Evolutionary conservation across 306 rosid species (phyloP), one percentile per base, ranked within the genome.

Genomic region (Dicorynia guianensis): DNA sequence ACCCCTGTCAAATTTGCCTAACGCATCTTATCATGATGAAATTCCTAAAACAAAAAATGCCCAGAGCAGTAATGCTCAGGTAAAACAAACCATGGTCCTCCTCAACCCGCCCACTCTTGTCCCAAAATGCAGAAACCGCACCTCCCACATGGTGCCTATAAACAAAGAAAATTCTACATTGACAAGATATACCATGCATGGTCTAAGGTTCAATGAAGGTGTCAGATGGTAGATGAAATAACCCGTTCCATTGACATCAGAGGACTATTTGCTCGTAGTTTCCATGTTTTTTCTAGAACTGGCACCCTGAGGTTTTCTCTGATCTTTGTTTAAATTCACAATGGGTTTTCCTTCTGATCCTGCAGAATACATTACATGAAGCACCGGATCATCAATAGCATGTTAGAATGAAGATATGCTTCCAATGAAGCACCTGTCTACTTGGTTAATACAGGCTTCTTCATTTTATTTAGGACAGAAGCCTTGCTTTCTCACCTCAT

Each of bases 401-500:
- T 54, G 42, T 8, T 20, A 44, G 47, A 57, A 57, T 17, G 43
- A 42, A 44, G 64, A 40, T 55, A 36, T 63, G 10, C 42, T n/a
- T n/a, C n/a, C n/a, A n/a, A n/a, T n/a, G n/a, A n/a, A n/a, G 5
- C 52, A 7, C 34, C 38, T 17, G 17, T 40, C 64, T 38, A 33
- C 60, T 60, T 40, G 53, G 54, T 7, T 3, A 63, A 77, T 46
- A 18, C 63, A 71, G 11, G 49, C 34, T 18, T 49, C 12, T 18
- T 14, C 56, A 50, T 55, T 5, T 62, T 73, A 2, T 35, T 15
- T 14, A 36, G 18, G 8, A n/a, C 56, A 17, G 54, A 36, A 76
- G 43, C 62, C 59, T 38, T 25, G 53, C 15, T 62, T 55, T 69
- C 81, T 81, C 69, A 88, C 89, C 86, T 83, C 72, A 63, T 67